Conservation (phyloP, 192 early-diverging fungal species). For the Coemansia sp. region DNA sequence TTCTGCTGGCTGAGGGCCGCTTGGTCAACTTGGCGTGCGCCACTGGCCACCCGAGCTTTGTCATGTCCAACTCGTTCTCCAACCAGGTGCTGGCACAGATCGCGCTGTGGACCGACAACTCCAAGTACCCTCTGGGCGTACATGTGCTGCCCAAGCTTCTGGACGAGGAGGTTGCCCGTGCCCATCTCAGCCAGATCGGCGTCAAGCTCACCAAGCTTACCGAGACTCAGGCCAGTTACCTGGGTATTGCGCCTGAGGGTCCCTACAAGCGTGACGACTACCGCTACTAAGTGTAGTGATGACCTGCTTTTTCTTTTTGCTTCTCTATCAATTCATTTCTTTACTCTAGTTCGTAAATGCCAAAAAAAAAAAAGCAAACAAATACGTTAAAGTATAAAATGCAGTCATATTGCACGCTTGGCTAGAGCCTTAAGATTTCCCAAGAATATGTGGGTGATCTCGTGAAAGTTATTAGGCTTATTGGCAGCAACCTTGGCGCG, state of each 20-base stretch:
- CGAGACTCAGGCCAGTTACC: constrained; percentile 73
- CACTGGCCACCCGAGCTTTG: constrained; percentile 98
- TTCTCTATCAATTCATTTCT: background rate
- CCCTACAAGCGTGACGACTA: constrained; percentile 98
- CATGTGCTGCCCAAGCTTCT: constrained; percentile 99
- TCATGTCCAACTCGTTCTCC: constrained; percentile 99
- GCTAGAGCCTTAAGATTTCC: constrained; percentile 74
- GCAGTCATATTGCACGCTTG: constrained; percentile 37
- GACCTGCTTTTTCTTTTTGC: background rate
- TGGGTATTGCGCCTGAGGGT: constrained; percentile 76
- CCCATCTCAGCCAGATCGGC: constrained; percentile 92
- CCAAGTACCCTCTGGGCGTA: constrained; percentile 88
- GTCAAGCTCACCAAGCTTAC: constrained; percentile 88
- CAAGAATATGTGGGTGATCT: constrained; percentile 71
- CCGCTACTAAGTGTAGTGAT: constrained; percentile 71
- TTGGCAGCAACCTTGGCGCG: constrained; percentile 59
- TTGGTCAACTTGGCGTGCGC: constrained; percentile 99
- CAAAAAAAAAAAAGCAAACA: background rate
- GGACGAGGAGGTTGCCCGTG: constrained; percentile 97
- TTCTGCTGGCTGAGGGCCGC: constrained; percentile 98
- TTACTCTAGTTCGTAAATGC: background rate
- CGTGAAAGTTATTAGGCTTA: constrained; percentile 64
- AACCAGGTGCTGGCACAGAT: constrained; percentile 99
- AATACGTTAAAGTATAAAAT: background rate
- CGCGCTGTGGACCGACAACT: constrained; percentile 93